phyloP scores from a whole-genome alignment of 2,329 filamentous ascomycete genomes.

The Capronia epimyces region DNA sequence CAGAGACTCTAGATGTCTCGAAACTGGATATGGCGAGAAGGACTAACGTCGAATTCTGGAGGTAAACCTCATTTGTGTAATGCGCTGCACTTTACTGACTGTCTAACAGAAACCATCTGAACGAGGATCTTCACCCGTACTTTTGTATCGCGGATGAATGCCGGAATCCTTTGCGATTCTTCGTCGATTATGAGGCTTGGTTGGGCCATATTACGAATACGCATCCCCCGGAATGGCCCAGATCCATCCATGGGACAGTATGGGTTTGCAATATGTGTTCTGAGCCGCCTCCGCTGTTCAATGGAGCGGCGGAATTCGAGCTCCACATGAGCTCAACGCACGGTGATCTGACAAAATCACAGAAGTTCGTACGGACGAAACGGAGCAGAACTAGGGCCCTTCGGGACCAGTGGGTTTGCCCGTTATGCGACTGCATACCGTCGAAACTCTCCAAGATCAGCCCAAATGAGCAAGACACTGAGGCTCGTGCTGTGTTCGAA shows the following conservation, averaged over 20 bases:
- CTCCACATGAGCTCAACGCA: not conserved
- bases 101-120: not conserved
- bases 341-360: not conserved
- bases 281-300: not conserved
- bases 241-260: not conserved
- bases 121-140: not conserved
- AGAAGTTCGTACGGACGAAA: not conserved
- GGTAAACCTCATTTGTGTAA: not conserved
- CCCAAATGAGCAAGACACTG: not conserved
- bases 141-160: constrained; percentile 1
- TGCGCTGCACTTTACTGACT: not conserved
- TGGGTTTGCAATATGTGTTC: not conserved
- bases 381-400: not conserved
- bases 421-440: not conserved
- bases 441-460: not conserved
- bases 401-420: not conserved
- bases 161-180: not conserved
- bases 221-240: not conserved
- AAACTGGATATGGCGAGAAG: not conserved
- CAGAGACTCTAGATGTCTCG: not conserved
- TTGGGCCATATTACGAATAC: not conserved
- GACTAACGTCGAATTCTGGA: not conserved
- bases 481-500: too few relatives aligned
- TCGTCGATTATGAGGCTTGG: not conserved
- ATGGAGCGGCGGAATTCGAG: not conserved